phyloP scores from a whole-genome alignment of 306 rosid species.

The Styphnolobium japonicum region DNA sequence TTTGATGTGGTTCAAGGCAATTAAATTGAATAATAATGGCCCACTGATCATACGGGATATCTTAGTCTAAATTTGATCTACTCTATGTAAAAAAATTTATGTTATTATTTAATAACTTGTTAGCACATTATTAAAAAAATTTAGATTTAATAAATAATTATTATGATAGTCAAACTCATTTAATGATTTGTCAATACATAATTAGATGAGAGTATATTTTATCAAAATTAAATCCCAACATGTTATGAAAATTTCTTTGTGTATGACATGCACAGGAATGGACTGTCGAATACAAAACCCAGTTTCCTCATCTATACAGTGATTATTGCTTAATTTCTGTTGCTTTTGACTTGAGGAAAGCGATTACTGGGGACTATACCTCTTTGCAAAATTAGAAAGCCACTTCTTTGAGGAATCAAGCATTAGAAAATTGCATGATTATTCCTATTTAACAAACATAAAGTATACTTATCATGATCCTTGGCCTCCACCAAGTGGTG shows the following conservation, averaged over 20 bases:
- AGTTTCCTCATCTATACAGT: conserved; percentile 29
- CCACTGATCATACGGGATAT: not conserved
- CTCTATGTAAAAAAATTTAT: too few relatives aligned
- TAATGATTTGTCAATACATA: too few relatives aligned
- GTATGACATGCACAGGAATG: not conserved
- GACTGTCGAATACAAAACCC: conserved; percentile 8
- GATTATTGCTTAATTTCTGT: conserved; percentile 11
- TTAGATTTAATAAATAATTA: too few relatives aligned
- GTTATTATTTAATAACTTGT: too few relatives aligned
- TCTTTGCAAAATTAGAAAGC: conserved; percentile 30
- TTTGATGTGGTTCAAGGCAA: not conserved
- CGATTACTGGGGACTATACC: conserved; percentile 16
- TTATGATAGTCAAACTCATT: too few relatives aligned
- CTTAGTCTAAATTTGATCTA: too few relatives aligned
- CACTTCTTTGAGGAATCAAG: conserved; percentile 20
- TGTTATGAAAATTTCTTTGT: not conserved
- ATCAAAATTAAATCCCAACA: too few relatives aligned
- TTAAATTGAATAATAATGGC: not conserved
- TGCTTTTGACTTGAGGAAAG: conserved; percentile 39
- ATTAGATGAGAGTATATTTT: too few relatives aligned
- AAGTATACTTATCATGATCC: conserved; percentile 5
- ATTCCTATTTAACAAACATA: conserved; percentile 24
- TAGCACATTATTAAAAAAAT: too few relatives aligned
- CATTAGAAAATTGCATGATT: conserved; percentile 20
- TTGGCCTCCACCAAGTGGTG: conserved; percentile 25